Evolutionary conservation across 78 protist genomes (phyloP), one percentile per base, ranked within the genome.

Genomic region (Capsaspora owczarzaki): DNA sequence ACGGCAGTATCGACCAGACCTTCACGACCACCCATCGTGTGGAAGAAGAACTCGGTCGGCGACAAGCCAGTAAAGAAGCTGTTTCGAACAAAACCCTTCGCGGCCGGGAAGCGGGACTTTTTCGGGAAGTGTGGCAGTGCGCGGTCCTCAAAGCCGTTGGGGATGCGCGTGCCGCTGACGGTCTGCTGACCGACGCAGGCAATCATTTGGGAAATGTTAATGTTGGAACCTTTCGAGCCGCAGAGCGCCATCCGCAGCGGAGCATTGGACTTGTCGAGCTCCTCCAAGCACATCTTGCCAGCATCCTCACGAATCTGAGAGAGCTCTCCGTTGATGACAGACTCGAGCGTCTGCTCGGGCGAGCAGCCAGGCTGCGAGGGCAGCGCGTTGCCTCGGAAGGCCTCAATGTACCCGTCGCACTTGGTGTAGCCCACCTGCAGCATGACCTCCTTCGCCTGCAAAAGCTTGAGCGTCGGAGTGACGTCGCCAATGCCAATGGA

Each of bases 1-100:
- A 98, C 99, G 22, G 99, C 99, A 0, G 99, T 96, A 86, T 97
- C 99, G 27, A 92, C 95, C 4, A 92, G 89, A 79, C 89, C 89
- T 81, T 96, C 97, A 14, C 99, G 81, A 29, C 99, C 99, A 20
- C 94, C 99, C 99, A 98, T 98, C 29, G 99, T 96, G 89, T 98
- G 99, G 89, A 97, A 96, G 93, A 97, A 97, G 87, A 96, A 96
- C 91, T 98, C 99, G 0, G 96, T 85, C 35, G 99, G 93, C 22
- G 74, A 61, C 63, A 98, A 83, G 40, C 99, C 99, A 0, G 98
- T 83, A 91, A 74, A 98, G 90, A 98, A 98, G 49, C 92, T 82
- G 88, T 96, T 94, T 25, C 85, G 85, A 14, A 97, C 99, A 74
- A 98, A 98, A 46, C 99, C 99, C 84, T 93, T 92, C 51, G 98